Base-by-base conservation (phyloP, 2,329 filamentous ascomycete species). In the Penicillium fuscoglaucum region DNA sequence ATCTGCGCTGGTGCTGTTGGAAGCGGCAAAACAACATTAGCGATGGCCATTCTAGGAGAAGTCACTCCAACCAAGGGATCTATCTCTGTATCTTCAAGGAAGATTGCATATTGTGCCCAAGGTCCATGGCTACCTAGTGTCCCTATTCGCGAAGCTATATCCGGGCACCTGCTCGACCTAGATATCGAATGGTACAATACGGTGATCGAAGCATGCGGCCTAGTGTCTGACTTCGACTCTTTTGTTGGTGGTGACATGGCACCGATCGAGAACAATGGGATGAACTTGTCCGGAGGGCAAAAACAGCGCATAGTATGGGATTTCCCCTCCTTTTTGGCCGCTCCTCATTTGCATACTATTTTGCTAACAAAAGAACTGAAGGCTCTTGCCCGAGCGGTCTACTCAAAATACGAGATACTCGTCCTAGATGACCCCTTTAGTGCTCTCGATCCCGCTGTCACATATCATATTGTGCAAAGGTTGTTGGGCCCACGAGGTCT, bases 141-240 rank as follows among this genome's bases (percentile, higher is more conserved):
- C 26, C 43, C 53, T 19, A 49, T 56, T 17, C 53, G 52, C 1
- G 49, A 52, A 40, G 21, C 47, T 17, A 57, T 60, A 41, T 45
- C 47, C 6, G 58, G 48, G 9, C 10, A 39, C 1, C 37, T 39
- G 12, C 19, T 24, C 13, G 19, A 13, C 3, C 37, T 45, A 31
- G 58, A 60, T 43, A 43, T 17, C 21, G 40, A 43, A 9, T 43
- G 40, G 40, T 43, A 43, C 13, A 43, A 43, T 17, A 17, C 40
- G 21, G 40, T 43, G 12, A 17, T 43, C 6, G 40, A 43, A 43
- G 40, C 40, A 21, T 43, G 40, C 13, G 40, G 40, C 3, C 13
- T 43, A 12, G 13, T 26, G 13, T 13, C 40, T 3, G 40, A 43
- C 13, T 43, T 43, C 21, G 13, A 43, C 7, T 43, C 40, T 7